Conservation (phyloP, 148 eudicot genomes). For the Diospyros lotus region DNA sequence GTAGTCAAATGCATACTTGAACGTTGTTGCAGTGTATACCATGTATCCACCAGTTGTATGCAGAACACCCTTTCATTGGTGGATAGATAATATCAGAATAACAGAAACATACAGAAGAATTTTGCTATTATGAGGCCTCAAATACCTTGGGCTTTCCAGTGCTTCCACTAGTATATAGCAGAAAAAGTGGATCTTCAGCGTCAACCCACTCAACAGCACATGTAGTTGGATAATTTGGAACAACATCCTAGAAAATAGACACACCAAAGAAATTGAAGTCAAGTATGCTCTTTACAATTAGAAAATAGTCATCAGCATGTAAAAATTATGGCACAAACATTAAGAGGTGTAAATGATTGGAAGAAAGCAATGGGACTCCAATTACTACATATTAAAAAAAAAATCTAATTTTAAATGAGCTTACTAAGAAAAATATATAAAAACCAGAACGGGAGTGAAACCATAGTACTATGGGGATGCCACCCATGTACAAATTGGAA, state of each 20-base stretch:
- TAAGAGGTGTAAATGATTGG: background rate
- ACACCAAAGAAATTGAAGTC: conserved; percentile 4
- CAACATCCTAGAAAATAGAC: conserved; percentile 60
- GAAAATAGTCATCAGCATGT: background rate
- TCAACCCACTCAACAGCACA: conserved; percentile 96
- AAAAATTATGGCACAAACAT: background rate
- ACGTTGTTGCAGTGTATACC: conserved; percentile 95
- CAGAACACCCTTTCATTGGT: conserved; percentile 69
- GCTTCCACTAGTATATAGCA: conserved; percentile 97
- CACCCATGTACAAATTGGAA: too few species aligned
- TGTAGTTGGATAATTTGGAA: conserved; percentile 64
- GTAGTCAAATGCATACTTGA: conserved; percentile 97
- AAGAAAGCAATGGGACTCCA: background rate
- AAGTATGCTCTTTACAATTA: background rate
- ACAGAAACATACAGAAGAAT: background rate
- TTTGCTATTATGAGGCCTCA: conserved; percentile 7
- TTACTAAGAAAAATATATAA: too few species aligned
- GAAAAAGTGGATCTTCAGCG: conserved; percentile 91
- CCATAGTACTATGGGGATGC: too few species aligned
- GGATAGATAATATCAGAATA: conserved; percentile 11
- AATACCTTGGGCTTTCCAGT: conserved; percentile 98
- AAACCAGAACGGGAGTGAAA: too few species aligned
- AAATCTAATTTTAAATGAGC: too few species aligned
- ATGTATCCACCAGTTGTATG: conserved; percentile 99
- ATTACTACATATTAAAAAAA: background rate